Conservation (phyloP, 23 red algal species). For the Gracilaria gracilis region DNA sequence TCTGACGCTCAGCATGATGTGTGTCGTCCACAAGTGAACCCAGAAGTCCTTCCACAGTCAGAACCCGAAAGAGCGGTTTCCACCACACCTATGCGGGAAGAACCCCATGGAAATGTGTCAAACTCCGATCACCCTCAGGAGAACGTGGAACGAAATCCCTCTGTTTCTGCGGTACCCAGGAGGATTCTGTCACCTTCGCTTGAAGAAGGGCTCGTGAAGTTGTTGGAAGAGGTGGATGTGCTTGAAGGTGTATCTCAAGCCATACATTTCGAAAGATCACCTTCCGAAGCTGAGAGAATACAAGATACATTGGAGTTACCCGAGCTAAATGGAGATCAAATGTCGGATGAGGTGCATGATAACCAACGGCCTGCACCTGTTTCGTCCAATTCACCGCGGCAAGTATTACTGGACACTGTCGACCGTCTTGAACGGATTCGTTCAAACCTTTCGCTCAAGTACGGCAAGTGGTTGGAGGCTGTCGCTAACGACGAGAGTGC, state of each 20-base stretch:
- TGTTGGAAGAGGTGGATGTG: constrained; percentile 55
- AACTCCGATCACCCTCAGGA: neutral
- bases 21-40: neutral
- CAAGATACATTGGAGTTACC: constrained; percentile 32
- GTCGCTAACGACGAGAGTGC: constrained; percentile 39
- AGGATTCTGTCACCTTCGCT: neutral
- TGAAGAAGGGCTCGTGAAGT: constrained; percentile 18
- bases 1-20: neutral
- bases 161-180: neutral
- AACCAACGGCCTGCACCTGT: neutral
- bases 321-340: constrained; percentile 25
- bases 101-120: neutral
- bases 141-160: neutral
- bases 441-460: constrained; percentile 35
- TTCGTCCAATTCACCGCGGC: constrained; percentile 9
- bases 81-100: constrained; percentile 29
- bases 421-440: constrained; percentile 29
- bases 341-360: neutral
- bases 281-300: constrained; percentile 35
- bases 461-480: constrained; percentile 48
- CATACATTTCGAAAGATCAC: constrained; percentile 34
- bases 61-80: neutral
- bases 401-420: constrained; percentile 25
- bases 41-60: neutral
- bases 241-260: constrained; percentile 39